Conservation (phyloP, 2,329 filamentous ascomycete genomes). For the Penicillium paneum region DNA sequence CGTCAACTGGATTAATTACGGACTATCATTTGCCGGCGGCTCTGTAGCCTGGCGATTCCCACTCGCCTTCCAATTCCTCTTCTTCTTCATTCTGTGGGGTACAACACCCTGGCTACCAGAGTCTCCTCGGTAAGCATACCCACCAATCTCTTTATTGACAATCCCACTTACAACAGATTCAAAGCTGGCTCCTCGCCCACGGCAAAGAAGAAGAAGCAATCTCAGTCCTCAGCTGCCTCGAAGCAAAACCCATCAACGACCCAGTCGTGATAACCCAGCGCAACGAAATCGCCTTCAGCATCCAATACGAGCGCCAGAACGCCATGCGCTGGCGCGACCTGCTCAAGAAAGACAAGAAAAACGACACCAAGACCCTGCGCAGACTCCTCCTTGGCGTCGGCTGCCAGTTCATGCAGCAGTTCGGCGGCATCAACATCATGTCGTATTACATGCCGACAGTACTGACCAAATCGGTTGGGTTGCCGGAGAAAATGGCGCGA, state of each 20-base stretch:
- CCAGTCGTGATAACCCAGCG: constrained; percentile 44
- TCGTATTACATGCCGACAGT: constrained; percentile 33
- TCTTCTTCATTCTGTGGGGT: constrained; percentile 45
- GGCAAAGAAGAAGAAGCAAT: constrained; percentile 5
- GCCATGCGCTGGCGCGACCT: constrained; percentile 43
- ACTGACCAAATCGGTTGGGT: constrained; percentile 43
- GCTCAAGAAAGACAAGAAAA: constrained; percentile 6
- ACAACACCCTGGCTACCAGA: constrained; percentile 34
- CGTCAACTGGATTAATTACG: constrained; percentile 51
- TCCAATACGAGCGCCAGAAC: constrained; percentile 50
- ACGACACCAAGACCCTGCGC: constrained; percentile 20
- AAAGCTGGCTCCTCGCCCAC: constrained; percentile 38
- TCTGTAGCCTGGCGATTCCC: constrained; percentile 44
- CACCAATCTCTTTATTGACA: too few species aligned
- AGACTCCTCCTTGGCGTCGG: constrained; percentile 15
- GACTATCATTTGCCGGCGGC: constrained; percentile 45
- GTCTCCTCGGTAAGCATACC: constrained; percentile 27
- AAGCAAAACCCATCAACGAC: constrained; percentile 35
- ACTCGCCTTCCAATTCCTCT: constrained; percentile 49
- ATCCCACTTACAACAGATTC: background rate
- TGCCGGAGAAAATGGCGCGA: constrained; percentile 37
- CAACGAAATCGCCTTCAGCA: constrained; percentile 48
- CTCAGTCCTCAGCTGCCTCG: constrained; percentile 3
- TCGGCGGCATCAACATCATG: constrained; percentile 22
- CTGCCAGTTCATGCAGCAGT: constrained; percentile 19